These are phyloP conservation scores for Suillus lakei DNA, from an alignment of 768 basidiomycete genomes.

Conservation along the genomic window DNA sequence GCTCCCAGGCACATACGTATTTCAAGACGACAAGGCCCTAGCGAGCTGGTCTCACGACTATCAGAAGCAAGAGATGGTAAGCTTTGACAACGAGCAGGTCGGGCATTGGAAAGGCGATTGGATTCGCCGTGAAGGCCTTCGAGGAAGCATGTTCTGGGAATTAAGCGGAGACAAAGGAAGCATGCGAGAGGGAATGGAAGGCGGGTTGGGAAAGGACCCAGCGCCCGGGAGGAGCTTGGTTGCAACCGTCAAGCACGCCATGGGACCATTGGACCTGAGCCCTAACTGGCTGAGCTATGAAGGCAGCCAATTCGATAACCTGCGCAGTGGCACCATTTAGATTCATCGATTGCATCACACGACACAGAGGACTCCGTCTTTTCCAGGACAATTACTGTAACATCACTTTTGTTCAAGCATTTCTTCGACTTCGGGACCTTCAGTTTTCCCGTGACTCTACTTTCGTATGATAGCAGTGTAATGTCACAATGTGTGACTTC, in stretches of 20 bases:
- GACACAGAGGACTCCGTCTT: conserved; percentile 1
- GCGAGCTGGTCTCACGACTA: conserved; percentile 90
- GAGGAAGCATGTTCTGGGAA: conserved; percentile 97
- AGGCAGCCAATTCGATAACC: conserved; percentile 78
- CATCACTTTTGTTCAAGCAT: conserved; percentile 6
- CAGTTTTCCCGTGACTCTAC: too few species aligned
- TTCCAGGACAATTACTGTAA: conserved; percentile 8
- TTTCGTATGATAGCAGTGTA: not conserved
- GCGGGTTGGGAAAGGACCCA: conserved; percentile 73
- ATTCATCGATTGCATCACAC: conserved; percentile 1
- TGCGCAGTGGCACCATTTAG: conserved; percentile 66
- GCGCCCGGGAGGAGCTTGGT: conserved; percentile 76
- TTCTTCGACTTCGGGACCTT: not conserved
- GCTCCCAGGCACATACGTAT: conserved; percentile 66
- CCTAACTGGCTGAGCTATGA: conserved; percentile 86
- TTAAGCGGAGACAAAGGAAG: conserved; percentile 84
- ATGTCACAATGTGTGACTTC: not conserved
- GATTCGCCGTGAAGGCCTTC: conserved; percentile 75
- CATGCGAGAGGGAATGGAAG: conserved; percentile 72
- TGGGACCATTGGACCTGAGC: conserved; percentile 72
- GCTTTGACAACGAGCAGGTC: conserved; percentile 76
- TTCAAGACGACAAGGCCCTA: conserved; percentile 65
- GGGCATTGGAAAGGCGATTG: conserved; percentile 79
- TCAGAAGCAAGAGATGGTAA: conserved; percentile 76
- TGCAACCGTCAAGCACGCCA: conserved; percentile 73